A percentile compares a stretch with the other conserved stretches of the same genome.
Conservation (phyloP, 1,284 basidiomycete species). For the Malassezia cuniculi region DNA sequence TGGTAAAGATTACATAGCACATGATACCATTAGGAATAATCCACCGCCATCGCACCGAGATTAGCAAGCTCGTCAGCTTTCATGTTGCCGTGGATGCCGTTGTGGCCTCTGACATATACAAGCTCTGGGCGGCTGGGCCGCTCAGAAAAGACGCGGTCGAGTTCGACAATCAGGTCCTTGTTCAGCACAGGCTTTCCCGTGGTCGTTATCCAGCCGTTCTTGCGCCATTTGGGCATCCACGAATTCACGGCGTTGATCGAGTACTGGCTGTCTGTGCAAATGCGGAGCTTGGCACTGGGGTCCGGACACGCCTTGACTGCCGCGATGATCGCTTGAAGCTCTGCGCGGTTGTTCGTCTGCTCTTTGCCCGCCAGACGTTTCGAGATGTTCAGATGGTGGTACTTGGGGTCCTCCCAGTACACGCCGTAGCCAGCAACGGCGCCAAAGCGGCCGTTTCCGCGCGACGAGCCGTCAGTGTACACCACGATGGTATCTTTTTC, state of each 20-base stretch:
- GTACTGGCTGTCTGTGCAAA: slow-evolving; percentile 66
- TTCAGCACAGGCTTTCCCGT: slow-evolving; percentile 56
- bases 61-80: slow-evolving; percentile 58
- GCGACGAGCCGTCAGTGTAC: slow-evolving; percentile 68
- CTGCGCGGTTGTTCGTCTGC: slow-evolving; percentile 78
- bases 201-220: slow-evolving; percentile 50
- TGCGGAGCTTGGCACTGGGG: slow-evolving; percentile 50
- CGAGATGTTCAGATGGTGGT: slow-evolving; percentile 54
- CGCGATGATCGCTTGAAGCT: slow-evolving; percentile 66
- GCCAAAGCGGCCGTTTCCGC: slow-evolving; percentile 55
- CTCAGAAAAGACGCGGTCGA: slow-evolving; percentile 43
- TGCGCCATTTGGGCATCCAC: slow-evolving; percentile 58
- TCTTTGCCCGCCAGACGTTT: slow-evolving; percentile 61
- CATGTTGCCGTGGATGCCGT: slow-evolving; percentile 61
- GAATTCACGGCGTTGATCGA: slow-evolving; percentile 56
- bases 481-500: slow-evolving; percentile 45
- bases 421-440: slow-evolving; percentile 38
- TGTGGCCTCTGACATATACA: slow-evolving; percentile 60
- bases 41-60: neutral
- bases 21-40: no score
- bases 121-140: slow-evolving; percentile 44
- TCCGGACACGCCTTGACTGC: slow-evolving; percentile 56
- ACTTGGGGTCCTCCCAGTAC: slow-evolving; percentile 21
- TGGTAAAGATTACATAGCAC: no score
- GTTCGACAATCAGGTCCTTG: slow-evolving; percentile 53